Evolutionary conservation across 306 rosid genomes (phyloP).

Genomic region (Cucumis sativus): DNA sequence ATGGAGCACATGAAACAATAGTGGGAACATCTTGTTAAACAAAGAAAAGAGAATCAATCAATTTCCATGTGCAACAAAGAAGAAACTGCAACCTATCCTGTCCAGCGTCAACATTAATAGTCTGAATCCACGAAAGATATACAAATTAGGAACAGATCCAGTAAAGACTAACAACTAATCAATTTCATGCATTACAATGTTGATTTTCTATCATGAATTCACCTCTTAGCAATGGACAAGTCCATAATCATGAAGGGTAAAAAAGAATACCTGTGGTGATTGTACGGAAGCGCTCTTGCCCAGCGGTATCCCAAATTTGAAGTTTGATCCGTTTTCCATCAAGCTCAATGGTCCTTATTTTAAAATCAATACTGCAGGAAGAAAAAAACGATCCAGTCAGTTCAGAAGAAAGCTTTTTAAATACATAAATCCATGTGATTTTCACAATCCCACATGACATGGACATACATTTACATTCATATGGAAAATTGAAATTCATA

Average conservation of each 20-base stretch:
- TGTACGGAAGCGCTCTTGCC: conserved; percentile 93
- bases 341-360: conserved; percentile 83
- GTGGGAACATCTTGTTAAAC: neutral
- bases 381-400: conserved; percentile 11
- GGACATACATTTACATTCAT: neutral
- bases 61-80: neutral
- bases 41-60: neutral
- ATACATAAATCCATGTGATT: neutral
- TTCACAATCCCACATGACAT: neutral
- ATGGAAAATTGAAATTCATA: conserved; percentile 2
- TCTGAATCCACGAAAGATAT: neutral
- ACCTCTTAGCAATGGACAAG: neutral
- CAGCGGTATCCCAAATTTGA: conserved; percentile 99
- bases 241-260: neutral
- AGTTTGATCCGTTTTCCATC: conserved; percentile 90
- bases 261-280: conserved; percentile 67
- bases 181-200: neutral
- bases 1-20: neutral
- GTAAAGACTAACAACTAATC: neutral
- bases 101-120: neutral
- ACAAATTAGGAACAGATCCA: neutral
- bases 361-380: conserved; percentile 79
- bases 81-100: neutral
- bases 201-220: neutral
- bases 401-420: conserved; percentile 10